A percentile compares a stretch with the other conserved stretches of the same genome.
These are phyloP conservation scores for Carex scoparia DNA, from an alignment of 176 grass and related monocot genomes.

Conservation along the genomic window DNA sequence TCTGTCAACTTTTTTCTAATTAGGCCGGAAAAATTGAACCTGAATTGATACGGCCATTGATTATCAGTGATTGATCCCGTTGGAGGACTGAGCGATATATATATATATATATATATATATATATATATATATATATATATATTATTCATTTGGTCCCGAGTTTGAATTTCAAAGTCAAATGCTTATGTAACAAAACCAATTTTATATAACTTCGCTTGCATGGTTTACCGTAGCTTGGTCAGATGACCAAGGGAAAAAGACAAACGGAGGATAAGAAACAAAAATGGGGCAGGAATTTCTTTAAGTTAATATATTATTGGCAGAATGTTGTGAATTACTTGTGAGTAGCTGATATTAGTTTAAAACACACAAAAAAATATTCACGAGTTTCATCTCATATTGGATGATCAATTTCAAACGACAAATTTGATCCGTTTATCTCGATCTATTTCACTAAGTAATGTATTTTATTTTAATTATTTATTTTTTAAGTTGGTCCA, in stretches of 20 bases:
- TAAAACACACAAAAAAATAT: too few species aligned
- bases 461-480: too few species aligned
- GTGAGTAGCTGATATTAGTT: too few species aligned
- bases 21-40: background rate
- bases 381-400: too few species aligned
- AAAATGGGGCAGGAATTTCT: too few species aligned
- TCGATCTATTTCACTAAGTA: too few species aligned
- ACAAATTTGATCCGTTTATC: too few species aligned
- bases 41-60: background rate
- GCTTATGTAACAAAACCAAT: background rate
- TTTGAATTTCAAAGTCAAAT: conserved; percentile 1
- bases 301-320: too few species aligned
- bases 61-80: background rate
- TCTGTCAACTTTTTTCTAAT: background rate
- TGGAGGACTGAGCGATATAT: background rate
- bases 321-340: too few species aligned
- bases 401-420: too few species aligned
- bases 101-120: background rate
- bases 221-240: background rate
- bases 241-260: background rate
- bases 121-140: background rate
- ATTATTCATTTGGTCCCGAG: background rate
- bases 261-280: too few species aligned
- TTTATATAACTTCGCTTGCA: background rate
- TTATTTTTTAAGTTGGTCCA: too few species aligned